Base-by-base conservation (phyloP, 2,329 filamentous ascomycete species). In the Fonsecaea nubica region DNA sequence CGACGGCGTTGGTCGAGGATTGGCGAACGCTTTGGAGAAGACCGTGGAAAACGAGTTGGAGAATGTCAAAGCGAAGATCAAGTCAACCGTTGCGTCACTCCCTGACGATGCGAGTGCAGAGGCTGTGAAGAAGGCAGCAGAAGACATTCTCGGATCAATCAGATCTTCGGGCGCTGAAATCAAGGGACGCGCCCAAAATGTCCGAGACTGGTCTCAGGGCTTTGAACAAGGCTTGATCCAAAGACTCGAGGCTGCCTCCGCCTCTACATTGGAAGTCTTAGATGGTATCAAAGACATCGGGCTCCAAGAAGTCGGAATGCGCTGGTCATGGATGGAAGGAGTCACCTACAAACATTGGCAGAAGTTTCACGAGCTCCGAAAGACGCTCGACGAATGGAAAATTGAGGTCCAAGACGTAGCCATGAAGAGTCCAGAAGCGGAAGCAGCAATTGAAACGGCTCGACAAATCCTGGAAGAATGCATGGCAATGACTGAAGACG, bases 331-430 rank as follows among this genome's bases (percentile, higher is more conserved):
- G 90, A 95, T 93, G 81, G 93, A 98, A 65, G 92, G 92, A 36
- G 87, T 99, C 68, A 96, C 94, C 1, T 97, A 99, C 83, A 93
- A 96, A 77, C 93, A 99, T 77, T 99, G 95, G 95, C 88, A 90
- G 66, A 95, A 94, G 77, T 99, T 97, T 76, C 93, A 98, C 77
- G 88, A 91, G 66, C 83, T 99, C 65, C 96, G 92, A 81, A 87
- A 86, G 62, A 90, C 91, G 12, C 91, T 97, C 60, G 89, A 90
- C 56, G 88, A 92, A 74, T 97, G 94, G 93, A 90, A 92, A 63
- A 84, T 87, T 40, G 92, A 96, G 72, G 88, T 99, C 56, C 89
- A 92, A 76, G 84, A 88, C 65, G 86, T 93, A 61, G 91, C 92
- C 45, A 85, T 90, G 66, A 85, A 87, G 3, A 91, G 97, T 75